phyloP scores from a whole-genome alignment of 371 early-diverging fungal genomes.

The Coemansia sp. region DNA sequence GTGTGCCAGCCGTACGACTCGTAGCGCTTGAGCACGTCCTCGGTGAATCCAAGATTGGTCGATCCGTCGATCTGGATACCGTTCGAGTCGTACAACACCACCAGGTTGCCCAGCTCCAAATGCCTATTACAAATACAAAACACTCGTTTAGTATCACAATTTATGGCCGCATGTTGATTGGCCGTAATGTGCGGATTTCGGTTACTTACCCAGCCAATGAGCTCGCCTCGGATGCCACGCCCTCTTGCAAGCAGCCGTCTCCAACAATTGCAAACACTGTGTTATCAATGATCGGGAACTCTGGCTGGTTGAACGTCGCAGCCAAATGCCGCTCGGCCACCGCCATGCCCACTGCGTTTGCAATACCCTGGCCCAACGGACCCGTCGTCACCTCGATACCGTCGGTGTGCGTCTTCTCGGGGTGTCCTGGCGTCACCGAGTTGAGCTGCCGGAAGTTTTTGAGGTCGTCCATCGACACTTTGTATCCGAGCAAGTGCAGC shows the following conservation, averaged over 20 bases:
- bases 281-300: constrained; percentile 81
- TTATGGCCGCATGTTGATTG: background rate
- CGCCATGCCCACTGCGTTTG: constrained; percentile 97
- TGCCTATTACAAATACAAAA: constrained; percentile 61
- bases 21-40: constrained; percentile 90
- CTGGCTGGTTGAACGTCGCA: constrained; percentile 88
- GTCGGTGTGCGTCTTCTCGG: constrained; percentile 79
- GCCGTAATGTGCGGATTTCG: background rate
- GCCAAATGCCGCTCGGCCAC: constrained; percentile 86
- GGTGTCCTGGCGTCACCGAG: constrained; percentile 93
- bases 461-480: constrained; percentile 89
- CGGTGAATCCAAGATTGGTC: constrained; percentile 89
- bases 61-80: constrained; percentile 95
- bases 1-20: constrained; percentile 96
- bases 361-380: constrained; percentile 98
- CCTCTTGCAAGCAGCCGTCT: constrained; percentile 99
- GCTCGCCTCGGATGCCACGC: constrained; percentile 95
- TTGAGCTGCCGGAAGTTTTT: constrained; percentile 91
- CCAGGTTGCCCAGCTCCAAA: constrained; percentile 92
- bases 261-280: constrained; percentile 89
- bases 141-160: no score
- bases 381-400: constrained; percentile 99
- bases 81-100: constrained; percentile 98
- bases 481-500: constrained; percentile 89
- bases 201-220: constrained; percentile 91